Evolutionary conservation across 148 eudicot genomes (phyloP).

Genomic region (Rhododendron griersonianum): DNA sequence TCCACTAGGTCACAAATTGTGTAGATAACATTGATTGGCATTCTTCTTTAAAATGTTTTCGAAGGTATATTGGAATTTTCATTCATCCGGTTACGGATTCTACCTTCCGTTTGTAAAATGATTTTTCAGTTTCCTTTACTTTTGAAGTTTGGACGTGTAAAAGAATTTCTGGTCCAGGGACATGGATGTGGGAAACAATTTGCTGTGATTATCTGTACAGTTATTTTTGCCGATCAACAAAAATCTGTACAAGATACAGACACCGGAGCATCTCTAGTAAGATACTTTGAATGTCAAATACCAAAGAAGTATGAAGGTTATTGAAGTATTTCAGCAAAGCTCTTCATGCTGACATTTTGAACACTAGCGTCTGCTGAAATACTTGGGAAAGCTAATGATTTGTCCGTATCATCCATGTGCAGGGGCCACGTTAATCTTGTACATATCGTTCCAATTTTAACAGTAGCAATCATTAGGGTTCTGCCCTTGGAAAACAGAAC

Average conservation of each 20-base stretch:
- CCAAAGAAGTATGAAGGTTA: background rate
- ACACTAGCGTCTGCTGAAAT: background rate
- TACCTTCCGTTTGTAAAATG: background rate
- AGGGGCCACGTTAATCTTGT: too few relatives aligned
- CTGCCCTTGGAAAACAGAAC: background rate
- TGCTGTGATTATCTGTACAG: background rate
- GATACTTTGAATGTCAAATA: background rate
- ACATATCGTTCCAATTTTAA: too few relatives aligned
- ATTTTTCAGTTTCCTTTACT: background rate
- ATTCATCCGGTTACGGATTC: background rate
- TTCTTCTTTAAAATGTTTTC: background rate
- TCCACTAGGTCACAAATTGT: background rate
- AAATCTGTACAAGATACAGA: background rate
- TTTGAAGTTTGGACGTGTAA: background rate
- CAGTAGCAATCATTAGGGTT: background rate
- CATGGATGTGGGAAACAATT: background rate
- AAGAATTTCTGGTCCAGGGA: background rate
- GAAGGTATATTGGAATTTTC: background rate
- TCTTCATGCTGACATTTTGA: background rate
- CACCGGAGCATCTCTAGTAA: background rate
- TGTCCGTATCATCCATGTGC: too few relatives aligned
- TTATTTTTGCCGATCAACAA: background rate
- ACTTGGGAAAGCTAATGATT: background rate
- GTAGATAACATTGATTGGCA: background rate
- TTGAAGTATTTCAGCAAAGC: background rate